A percentile compares a stretch with the other conserved stretches of the same genome.
Evolutionary conservation across 805 yeast species (phyloP).

Genomic region (Spathaspora boniae): DNA sequence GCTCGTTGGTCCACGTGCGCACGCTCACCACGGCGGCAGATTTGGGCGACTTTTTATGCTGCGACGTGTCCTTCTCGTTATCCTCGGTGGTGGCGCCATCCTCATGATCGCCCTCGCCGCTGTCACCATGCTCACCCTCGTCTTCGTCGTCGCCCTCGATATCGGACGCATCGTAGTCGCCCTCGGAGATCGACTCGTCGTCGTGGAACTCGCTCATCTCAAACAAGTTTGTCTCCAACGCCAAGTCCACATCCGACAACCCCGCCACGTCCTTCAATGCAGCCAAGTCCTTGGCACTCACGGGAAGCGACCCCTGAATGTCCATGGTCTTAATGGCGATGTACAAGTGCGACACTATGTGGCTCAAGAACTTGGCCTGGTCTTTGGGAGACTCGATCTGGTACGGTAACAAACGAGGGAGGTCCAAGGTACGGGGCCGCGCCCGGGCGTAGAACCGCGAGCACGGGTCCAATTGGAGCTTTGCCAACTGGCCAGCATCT

Average conservation of each 20-base stretch:
- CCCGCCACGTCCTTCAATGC: constrained; percentile 29
- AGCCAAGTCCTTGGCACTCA: constrained; percentile 67
- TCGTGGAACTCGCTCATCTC: constrained; percentile 19
- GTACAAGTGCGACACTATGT: constrained; percentile 75
- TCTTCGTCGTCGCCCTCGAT: constrained; percentile 39
- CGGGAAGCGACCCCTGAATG: constrained; percentile 63
- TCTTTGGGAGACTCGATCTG: constrained; percentile 63
- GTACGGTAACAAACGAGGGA: constrained; percentile 64
- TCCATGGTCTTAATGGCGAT: constrained; percentile 75
- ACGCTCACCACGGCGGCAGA: constrained; percentile 74
- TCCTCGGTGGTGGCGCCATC: constrained; percentile 35
- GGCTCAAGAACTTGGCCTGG: constrained; percentile 69
- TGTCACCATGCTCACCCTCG: constrained; percentile 38
- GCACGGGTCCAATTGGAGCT: constrained; percentile 28
- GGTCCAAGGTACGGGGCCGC: constrained; percentile 39
- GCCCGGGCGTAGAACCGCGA: constrained; percentile 37
- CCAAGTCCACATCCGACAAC: constrained; percentile 40
- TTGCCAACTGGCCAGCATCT: constrained; percentile 26
- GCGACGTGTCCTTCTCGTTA: constrained; percentile 37
- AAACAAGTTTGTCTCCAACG: constrained; percentile 52
- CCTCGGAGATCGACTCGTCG: constrained; percentile 13
- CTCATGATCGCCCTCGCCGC: constrained; percentile 40
- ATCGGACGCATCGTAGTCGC: constrained; percentile 31
- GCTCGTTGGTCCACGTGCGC: constrained; percentile 83
- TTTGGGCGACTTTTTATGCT: constrained; percentile 59